Conservation (phyloP, 1,284 basidiomycete species). For the Mycena citricolor region DNA sequence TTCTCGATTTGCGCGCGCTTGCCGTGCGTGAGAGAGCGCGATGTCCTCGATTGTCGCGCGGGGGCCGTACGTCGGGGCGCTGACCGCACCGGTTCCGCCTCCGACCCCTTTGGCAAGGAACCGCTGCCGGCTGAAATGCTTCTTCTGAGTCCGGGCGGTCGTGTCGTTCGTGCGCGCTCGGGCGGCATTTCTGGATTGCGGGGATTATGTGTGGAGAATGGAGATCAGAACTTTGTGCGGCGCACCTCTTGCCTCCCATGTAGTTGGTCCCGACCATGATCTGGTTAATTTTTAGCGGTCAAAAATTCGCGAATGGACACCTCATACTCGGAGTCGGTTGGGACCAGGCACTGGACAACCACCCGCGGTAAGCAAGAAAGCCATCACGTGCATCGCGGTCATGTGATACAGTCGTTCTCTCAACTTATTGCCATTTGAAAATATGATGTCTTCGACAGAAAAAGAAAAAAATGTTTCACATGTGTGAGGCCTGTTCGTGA, state of each 20-base stretch:
- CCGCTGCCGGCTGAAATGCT: slow-evolving; percentile 16
- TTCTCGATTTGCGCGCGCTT: background rate
- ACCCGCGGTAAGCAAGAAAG: too few species aligned
- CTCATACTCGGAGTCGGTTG: too few species aligned
- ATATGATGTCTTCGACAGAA: too few species aligned
- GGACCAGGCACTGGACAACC: too few species aligned
- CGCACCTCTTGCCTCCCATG: slow-evolving; percentile 18
- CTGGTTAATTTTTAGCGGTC: too few species aligned
- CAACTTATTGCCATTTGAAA: too few species aligned
- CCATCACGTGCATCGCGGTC: too few species aligned
- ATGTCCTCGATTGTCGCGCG: slow-evolving; percentile 9
- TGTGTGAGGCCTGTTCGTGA: too few species aligned
- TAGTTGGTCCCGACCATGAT: slow-evolving; percentile 18
- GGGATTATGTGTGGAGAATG: background rate
- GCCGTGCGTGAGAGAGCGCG: slow-evolving; percentile 14
- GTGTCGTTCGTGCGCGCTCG: slow-evolving; percentile 14
- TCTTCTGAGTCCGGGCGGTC: slow-evolving; percentile 13
- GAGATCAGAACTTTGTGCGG: background rate
- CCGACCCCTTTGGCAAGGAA: slow-evolving; percentile 14
- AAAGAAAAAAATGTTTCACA: too few species aligned
- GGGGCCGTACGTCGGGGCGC: slow-evolving; percentile 7
- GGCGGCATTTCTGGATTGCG: slow-evolving; percentile 13
- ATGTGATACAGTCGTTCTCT: too few species aligned
- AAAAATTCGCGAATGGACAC: too few species aligned
- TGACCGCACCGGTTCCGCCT: background rate